Conservation (phyloP, 2,329 filamentous ascomycete genomes). For the Fusarium fracticaudum region DNA sequence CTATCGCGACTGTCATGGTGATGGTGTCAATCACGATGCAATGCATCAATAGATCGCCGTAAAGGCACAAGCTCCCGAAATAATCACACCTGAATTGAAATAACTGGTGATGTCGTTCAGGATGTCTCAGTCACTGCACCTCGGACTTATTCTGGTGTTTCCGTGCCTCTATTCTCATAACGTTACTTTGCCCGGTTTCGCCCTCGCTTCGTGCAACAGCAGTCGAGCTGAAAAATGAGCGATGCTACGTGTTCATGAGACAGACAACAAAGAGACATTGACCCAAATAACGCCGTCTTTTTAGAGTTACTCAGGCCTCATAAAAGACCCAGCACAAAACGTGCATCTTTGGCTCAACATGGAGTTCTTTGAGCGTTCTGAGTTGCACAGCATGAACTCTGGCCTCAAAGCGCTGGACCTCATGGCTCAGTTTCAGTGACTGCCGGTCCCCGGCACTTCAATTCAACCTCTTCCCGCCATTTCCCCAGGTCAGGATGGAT, state of each 20-base stretch:
- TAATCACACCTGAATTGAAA: background rate
- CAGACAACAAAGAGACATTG: background rate
- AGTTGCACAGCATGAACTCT: conserved; percentile 4
- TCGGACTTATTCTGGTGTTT: background rate
- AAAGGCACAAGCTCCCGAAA: background rate
- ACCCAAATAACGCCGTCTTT: background rate
- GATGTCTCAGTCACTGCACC: background rate
- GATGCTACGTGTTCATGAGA: background rate
- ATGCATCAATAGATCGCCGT: background rate
- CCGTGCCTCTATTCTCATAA: background rate
- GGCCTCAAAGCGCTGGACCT: background rate
- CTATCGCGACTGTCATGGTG: background rate
- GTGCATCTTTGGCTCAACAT: background rate
- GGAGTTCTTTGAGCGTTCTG: background rate
- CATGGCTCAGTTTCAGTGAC: conserved; percentile 1
- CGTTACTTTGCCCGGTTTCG: background rate
- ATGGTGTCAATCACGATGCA: background rate
- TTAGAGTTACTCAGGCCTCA: background rate
- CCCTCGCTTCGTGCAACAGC: conserved; percentile 9
- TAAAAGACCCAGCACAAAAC: background rate
- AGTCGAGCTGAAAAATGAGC: background rate
- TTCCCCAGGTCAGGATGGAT: conserved; percentile 1
- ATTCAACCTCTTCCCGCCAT: background rate
- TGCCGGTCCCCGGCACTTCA: conserved; percentile 15
- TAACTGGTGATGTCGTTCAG: background rate